A percentile compares a stretch with the other conserved stretches of the same genome.
Evolutionary conservation across 305 asterid genomes (phyloP).

Genomic region (Fraxinus dipetala): DNA sequence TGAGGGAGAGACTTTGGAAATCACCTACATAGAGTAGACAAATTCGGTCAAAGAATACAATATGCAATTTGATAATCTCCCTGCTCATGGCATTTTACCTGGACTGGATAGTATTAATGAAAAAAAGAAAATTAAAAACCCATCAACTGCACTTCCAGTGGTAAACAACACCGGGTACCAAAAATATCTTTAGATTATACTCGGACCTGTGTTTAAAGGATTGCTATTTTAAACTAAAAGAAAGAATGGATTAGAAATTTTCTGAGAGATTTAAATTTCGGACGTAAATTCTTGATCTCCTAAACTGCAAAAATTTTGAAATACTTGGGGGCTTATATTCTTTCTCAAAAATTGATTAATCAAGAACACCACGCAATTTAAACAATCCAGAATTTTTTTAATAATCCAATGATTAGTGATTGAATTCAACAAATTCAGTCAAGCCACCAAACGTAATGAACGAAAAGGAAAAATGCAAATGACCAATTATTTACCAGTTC

Average conservation of each 20-base stretch:
- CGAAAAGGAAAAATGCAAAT: not conserved
- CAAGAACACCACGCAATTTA: not conserved
- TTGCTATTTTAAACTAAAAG: not conserved
- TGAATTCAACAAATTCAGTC: not conserved
- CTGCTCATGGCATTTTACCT: not conserved
- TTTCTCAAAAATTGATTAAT: not conserved
- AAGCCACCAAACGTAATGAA: not conserved
- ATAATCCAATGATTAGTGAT: not conserved
- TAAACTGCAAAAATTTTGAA: not conserved
- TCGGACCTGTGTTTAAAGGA: not conserved
- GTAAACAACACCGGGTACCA: not conserved
- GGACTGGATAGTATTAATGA: not conserved
- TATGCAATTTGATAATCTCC: not conserved
- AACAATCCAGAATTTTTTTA: not conserved
- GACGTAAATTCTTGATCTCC: constrained; percentile 3
- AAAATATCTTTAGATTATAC: not conserved
- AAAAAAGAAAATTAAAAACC: not conserved
- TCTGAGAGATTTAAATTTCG: not conserved
- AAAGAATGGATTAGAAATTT: not conserved
- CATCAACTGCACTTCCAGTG: constrained; percentile 1
- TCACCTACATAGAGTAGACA: constrained; percentile 41
- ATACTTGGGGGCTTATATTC: not conserved
- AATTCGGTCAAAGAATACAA: constrained; percentile 1
- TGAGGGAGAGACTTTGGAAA: constrained; percentile 44
- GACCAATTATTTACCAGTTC: not conserved